Percentiles rank a stretch among this genome's conserved stretches.
Conservation (phyloP, 345 rosid species). For the Populus nigra region DNA sequence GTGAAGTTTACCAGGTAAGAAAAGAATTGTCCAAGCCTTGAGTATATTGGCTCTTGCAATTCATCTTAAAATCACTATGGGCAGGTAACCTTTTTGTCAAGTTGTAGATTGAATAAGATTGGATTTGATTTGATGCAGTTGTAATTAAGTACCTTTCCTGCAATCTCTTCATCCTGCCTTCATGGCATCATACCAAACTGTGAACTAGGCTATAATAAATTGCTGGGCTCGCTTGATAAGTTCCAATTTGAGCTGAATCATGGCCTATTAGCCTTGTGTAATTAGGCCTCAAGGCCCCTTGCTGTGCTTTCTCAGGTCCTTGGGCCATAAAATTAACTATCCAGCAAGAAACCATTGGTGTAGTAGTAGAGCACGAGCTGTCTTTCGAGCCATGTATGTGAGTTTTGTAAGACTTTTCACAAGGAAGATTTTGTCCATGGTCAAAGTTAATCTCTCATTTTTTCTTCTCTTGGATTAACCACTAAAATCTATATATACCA, state of each 20-base stretch:
- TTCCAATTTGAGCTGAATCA: neutral
- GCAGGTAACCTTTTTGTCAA: neutral
- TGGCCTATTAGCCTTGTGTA: neutral
- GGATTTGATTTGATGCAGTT: neutral
- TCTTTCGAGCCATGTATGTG: too few species aligned
- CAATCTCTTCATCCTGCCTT: neutral
- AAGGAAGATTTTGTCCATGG: too few species aligned
- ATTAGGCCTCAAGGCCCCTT: neutral
- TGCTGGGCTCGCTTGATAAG: too few species aligned
- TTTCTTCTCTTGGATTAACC: too few species aligned
- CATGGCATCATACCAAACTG: too few species aligned
- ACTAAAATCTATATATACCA: too few species aligned
- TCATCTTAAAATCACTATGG: neutral
- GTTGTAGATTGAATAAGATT: neutral
- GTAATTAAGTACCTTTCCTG: neutral
- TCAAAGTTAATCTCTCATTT: too few species aligned
- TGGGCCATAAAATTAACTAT: neutral
- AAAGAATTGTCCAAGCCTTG: neutral
- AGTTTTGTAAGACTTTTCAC: too few species aligned
- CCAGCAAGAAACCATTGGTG: neutral
- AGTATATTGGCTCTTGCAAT: neutral
- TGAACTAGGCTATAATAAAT: too few species aligned
- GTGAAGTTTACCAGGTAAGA: slow-evolving; percentile 47
- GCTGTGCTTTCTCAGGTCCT: neutral
- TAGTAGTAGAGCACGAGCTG: too few species aligned